Evolutionary conservation across 495 filamentous ascomycete species (phyloP).

Genomic region (Penicillium waksmanii): DNA sequence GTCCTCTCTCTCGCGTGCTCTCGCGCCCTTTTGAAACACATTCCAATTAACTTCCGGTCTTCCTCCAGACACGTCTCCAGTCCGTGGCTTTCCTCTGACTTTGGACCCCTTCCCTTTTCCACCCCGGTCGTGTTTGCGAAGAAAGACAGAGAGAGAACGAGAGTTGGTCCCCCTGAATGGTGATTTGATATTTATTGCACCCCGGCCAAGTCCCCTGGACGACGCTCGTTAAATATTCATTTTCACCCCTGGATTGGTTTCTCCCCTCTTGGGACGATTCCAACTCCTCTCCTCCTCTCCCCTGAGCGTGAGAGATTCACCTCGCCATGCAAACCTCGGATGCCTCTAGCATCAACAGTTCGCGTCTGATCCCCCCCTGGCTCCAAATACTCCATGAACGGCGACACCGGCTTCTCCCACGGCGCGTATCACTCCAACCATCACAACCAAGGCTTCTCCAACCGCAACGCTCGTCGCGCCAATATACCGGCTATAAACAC

Average conservation of each 20-base stretch:
- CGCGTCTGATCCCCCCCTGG: slow-evolving; percentile 62
- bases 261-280: slow-evolving; percentile 8
- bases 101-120: slow-evolving; percentile 31
- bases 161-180: slow-evolving; percentile 22
- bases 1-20: slow-evolving; percentile 12
- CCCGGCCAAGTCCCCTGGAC: slow-evolving; percentile 5
- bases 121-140: background rate
- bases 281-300: background rate
- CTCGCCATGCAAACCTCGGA: slow-evolving; percentile 87
- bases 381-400: slow-evolving; percentile 64
- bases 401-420: slow-evolving; percentile 85
- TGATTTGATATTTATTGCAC: slow-evolving; percentile 11
- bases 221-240: slow-evolving; percentile 27
- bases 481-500: slow-evolving; percentile 97
- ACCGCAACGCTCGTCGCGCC: slow-evolving; percentile 77
- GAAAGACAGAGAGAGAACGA: slow-evolving; percentile 1
- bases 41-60: slow-evolving; percentile 19
- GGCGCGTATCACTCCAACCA: slow-evolving; percentile 84
- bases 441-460: slow-evolving; percentile 70
- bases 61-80: slow-evolving; percentile 34
- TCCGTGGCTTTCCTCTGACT: slow-evolving; percentile 36
- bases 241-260: slow-evolving; percentile 54
- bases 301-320: slow-evolving; percentile 14
- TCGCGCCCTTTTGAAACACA: background rate
- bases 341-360: slow-evolving; percentile 57